Evolutionary conservation across 495 filamentous ascomycete species (phyloP), one percentile per base, ranked within the genome.

Genomic region (Elasticomyces elasticus): DNA sequence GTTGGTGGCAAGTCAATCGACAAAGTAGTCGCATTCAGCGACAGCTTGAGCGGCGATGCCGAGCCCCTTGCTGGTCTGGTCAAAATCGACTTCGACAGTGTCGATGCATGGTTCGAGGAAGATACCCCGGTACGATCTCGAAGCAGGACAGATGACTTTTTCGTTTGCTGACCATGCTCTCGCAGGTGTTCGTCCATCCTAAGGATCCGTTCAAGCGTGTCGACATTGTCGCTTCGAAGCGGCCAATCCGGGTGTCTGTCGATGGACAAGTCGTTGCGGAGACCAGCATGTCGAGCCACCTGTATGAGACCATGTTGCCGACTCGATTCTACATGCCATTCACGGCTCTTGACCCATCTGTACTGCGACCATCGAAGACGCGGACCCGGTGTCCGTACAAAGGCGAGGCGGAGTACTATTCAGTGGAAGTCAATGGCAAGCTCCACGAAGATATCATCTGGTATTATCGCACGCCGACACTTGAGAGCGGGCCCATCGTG

Each of bases 191-290:
- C 52, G 68, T 71, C 5, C 81, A 84, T 57, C 76, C 81, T 6
- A 82, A 80, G 54, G 78, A 82, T 59, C 80, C 79, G 0, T 69
- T 60, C 62, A 79, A 79, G 51, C 73, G 80, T n/a, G 70, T 84
- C 53, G 78, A 82, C 40, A 72, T 74, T 54, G 56, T 81, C 12
- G 63, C 67, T 11, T 79, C 77, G 0, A 63, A 64, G 0, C 71
- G 80, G 1, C 62, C 64, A 27, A 67, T 83, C 50, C 67, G 67
- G 12, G 65, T 81, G 54, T 66, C 67, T 25, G 51, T 82, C 6
- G 69, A 71, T 40, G 77, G 74, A 11, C 59, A 65, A 7, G 60
- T 67, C 0, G 57, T 80, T 9, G 79, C 80, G 0, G 56, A 69
- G 38, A 69, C 69, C 7, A 47, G 56, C 0, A 49, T 61, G 38